Evolutionary conservation across 371 early-diverging fungal genomes (phyloP), one percentile per base, ranked within the genome.

Genomic region (Actinomucor elegans): DNA sequence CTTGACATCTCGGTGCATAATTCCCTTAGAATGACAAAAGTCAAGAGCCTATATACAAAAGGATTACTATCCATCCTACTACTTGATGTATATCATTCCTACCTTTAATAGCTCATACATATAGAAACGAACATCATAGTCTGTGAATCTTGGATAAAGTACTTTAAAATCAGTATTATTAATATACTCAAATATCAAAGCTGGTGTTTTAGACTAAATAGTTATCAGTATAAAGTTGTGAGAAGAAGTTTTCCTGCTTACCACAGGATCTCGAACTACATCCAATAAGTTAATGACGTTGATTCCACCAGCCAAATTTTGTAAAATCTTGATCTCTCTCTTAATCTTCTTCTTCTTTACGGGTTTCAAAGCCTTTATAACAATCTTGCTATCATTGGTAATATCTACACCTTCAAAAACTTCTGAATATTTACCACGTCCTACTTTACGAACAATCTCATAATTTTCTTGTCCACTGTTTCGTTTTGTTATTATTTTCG

Each of bases 1-100:
- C 75, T 99, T 99, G 46, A 99, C 97, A 73, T 99, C 99, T 44
- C 99, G 87, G 75, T 99, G 99, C 94, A 99, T 97, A 69, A 99
- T 99, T 23, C 99, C 99, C 51, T 88, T 83, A 18, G 97, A 95
- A 66, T 99, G 99, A 61, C 94, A 91, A 61, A 91, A 98, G 54
- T 97, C 98, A 58, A 99, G 81, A 11, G 99, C 99, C n/a, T n/a
- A n/a, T n/a, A n/a, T n/a, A n/a, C n/a, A n/a, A n/a, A n/a, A n/a
- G n/a, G n/a, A n/a, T n/a, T n/a, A n/a, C n/a, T n/a, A n/a, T n/a
- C n/a, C n/a, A n/a, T n/a, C n/a, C n/a, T n/a, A n/a, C n/a, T n/a
- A n/a, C n/a, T n/a, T n/a, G n/a, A n/a, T n/a, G n/a, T n/a, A n/a
- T n/a, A n/a, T n/a, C n/a, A n/a, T n/a, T n/a, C n/a, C n/a, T n/a